These are phyloP conservation scores for Quercus tomentella DNA, from an alignment of 331 rosid species.

Conservation along the genomic window DNA sequence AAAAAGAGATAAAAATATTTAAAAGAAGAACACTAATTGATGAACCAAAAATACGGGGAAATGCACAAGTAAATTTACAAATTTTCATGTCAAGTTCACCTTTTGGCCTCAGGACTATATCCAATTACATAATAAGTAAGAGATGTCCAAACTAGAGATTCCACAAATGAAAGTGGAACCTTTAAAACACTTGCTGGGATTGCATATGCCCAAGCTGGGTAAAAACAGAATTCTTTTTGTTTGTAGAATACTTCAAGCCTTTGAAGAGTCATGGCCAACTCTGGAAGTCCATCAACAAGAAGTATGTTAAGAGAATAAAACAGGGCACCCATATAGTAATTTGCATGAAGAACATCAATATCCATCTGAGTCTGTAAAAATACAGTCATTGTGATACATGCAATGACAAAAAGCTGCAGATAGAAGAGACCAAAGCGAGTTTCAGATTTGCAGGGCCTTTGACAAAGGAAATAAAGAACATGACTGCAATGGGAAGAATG, in stretches of 20 bases:
- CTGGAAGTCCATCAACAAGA: constrained; percentile 51
- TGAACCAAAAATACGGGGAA: background rate
- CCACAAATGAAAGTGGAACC: constrained; percentile 51
- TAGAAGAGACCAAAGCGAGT: background rate
- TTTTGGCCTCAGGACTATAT: constrained; percentile 51
- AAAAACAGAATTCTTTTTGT: constrained; percentile 47
- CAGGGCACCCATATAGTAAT: constrained; percentile 52
- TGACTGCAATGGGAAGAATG: background rate
- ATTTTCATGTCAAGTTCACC: constrained; percentile 19
- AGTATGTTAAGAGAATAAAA: constrained; percentile 43
- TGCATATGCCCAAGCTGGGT: constrained; percentile 71
- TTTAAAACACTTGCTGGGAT: constrained; percentile 51
- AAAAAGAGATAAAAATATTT: too few relatives aligned
- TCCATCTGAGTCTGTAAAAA: constrained; percentile 51
- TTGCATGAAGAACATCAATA: constrained; percentile 36
- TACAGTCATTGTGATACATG: constrained; percentile 53
- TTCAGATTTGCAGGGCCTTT: background rate
- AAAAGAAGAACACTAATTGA: background rate
- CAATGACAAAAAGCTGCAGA: constrained; percentile 48
- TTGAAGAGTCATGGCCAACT: constrained; percentile 52
- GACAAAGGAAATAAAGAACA: background rate
- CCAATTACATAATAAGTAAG: constrained; percentile 68
- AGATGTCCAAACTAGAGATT: constrained; percentile 56
- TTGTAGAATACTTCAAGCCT: constrained; percentile 53
- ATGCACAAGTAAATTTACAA: background rate